These are phyloP conservation scores for maize (Zea mays) DNA, from an alignment of 176 grass and related monocot genomes.

Conservation along the genomic window DNA sequence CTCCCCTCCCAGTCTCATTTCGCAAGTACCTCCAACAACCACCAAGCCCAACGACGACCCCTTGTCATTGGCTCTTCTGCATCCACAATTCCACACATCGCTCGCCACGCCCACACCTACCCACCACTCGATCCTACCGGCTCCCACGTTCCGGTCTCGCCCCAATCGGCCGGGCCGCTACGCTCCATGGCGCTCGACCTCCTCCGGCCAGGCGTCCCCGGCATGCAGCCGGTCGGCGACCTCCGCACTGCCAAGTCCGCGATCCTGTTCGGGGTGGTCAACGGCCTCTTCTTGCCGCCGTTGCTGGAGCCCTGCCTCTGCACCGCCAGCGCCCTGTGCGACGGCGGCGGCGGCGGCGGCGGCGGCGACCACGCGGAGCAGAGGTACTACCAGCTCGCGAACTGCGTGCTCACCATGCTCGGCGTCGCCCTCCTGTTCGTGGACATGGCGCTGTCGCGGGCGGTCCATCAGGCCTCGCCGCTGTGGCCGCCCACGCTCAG, in stretches of 20 bases:
- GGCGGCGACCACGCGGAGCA: not conserved
- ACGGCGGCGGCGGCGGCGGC: not conserved
- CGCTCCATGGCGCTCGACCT: not conserved
- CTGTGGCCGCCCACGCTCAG: not conserved
- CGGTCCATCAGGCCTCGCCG: not conserved
- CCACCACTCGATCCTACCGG: too few relatives aligned
- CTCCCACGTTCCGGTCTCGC: not conserved
- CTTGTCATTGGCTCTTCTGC: not conserved
- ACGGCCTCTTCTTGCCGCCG: conserved; percentile 25
- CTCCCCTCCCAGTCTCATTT: not conserved
- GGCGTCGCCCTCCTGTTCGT: conserved; percentile 4
- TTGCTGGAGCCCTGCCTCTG: conserved; percentile 13
- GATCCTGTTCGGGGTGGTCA: conserved; percentile 17
- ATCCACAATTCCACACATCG: too few relatives aligned
- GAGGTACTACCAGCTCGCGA: conserved; percentile 23
- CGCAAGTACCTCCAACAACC: not conserved
- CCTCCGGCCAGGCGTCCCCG: not conserved
- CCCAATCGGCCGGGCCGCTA: not conserved
- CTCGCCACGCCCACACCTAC: too few relatives aligned
- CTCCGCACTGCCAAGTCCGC: not conserved
- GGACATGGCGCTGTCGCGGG: not conserved
- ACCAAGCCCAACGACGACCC: not conserved
- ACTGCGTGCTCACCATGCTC: conserved; percentile 19
- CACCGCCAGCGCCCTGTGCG: not conserved
- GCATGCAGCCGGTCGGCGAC: not conserved